Evolutionary conservation across 2,329 filamentous ascomycete genomes (phyloP).

Genomic region (Chrysoporthe puriensis): DNA sequence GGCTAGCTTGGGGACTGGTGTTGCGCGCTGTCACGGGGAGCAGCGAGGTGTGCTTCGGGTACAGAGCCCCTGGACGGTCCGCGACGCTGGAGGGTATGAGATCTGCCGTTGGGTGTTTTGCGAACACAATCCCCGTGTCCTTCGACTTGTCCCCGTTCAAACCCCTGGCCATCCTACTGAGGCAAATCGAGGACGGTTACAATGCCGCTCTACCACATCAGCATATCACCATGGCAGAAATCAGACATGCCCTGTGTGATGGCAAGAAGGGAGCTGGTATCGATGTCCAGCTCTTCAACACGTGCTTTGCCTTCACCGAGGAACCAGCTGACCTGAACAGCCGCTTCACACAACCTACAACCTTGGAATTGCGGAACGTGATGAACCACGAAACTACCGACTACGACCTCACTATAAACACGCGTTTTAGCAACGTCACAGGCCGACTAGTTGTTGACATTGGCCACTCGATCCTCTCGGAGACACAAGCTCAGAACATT

Average conservation of each 20-base stretch:
- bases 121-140: slow-evolving; percentile 43
- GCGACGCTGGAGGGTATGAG: slow-evolving; percentile 46
- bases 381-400: slow-evolving; percentile 49
- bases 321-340: slow-evolving; percentile 42
- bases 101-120: slow-evolving; percentile 52
- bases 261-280: slow-evolving; percentile 42
- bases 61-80: slow-evolving; percentile 49
- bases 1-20: slow-evolving; percentile 63
- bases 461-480: slow-evolving; percentile 47
- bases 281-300: slow-evolving; percentile 50
- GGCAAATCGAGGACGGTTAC: slow-evolving; percentile 39
- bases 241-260: slow-evolving; percentile 48
- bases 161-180: slow-evolving; percentile 40
- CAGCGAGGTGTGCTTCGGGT: slow-evolving; percentile 59
- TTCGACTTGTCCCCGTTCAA: slow-evolving; percentile 39
- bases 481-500: slow-evolving; percentile 51
- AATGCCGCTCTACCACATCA: slow-evolving; percentile 44
- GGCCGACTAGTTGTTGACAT: slow-evolving; percentile 49
- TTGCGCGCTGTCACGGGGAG: slow-evolving; percentile 58
- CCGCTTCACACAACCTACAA: slow-evolving; percentile 36
- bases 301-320: slow-evolving; percentile 53
- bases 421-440: slow-evolving; percentile 42
- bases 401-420: slow-evolving; percentile 51
- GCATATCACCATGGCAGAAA: slow-evolving; percentile 48
- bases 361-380: slow-evolving; percentile 40